phyloP scores from a whole-genome alignment of 306 rosid genomes.

The Cicer cuneatum region DNA sequence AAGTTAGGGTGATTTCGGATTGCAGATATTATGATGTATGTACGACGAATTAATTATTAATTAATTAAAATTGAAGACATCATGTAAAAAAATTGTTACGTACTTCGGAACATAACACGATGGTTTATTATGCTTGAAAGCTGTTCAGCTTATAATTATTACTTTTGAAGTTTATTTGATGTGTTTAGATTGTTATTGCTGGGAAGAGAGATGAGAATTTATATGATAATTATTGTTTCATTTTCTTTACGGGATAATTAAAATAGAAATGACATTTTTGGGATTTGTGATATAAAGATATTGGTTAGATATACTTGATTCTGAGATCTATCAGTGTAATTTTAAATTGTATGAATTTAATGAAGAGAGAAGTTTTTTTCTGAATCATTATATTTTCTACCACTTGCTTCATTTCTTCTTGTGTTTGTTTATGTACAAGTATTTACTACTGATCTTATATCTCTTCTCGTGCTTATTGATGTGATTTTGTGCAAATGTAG shows the following conservation, averaged over 20 bases:
- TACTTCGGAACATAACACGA: too few species aligned
- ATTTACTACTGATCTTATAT: constrained; percentile 4
- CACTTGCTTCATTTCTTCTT: not conserved
- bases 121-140: constrained; percentile 5
- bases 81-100: not conserved
- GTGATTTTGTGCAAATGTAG: constrained; percentile 55
- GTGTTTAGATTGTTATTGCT: constrained; percentile 17
- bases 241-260: constrained; percentile 9
- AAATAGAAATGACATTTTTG: not conserved
- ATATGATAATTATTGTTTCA: constrained; percentile 3
- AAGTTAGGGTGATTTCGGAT: not conserved
- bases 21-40: constrained; percentile 4
- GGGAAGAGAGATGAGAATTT: not conserved
- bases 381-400: constrained; percentile 3
- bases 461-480: constrained; percentile 21
- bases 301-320: constrained; percentile 1
- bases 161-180: not conserved
- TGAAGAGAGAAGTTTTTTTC: not conserved
- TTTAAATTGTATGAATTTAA: constrained; percentile 35
- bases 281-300: constrained; percentile 31
- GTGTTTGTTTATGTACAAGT: constrained; percentile 28
- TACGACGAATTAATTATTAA: not conserved
- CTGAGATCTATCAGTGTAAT: not conserved
- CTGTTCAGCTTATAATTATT: not conserved
- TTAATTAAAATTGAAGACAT: not conserved